A percentile compares a stretch with the other conserved stretches of the same genome.
These are phyloP conservation scores for Rubia tinctorum DNA, from an alignment of 305 asterid species.

Conservation along the genomic window DNA sequence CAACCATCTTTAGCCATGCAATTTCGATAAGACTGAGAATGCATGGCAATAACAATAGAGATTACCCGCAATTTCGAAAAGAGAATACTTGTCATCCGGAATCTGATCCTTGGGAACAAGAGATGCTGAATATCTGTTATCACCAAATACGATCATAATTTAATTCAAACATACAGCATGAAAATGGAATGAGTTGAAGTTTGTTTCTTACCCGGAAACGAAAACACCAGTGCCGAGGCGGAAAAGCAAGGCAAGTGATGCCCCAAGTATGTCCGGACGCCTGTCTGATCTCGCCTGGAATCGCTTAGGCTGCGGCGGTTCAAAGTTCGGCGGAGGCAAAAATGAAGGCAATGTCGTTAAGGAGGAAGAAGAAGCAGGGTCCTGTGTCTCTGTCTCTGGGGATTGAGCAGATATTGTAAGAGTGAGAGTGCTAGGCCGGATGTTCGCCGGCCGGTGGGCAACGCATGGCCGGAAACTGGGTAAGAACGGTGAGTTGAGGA, in stretches of 20 bases:
- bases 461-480: slow-evolving; percentile 51
- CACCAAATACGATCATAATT: background rate
- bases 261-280: slow-evolving; percentile 65
- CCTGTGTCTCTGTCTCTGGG: slow-evolving; percentile 34
- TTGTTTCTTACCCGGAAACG: slow-evolving; percentile 62
- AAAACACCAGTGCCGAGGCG: slow-evolving; percentile 79
- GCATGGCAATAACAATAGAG: background rate
- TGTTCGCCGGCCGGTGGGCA: slow-evolving; percentile 21
- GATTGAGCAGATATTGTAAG: slow-evolving; percentile 45
- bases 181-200: background rate
- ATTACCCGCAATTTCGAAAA: slow-evolving; percentile 68
- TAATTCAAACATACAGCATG: background rate
- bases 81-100: slow-evolving; percentile 74
- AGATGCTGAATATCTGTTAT: slow-evolving; percentile 69
- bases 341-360: slow-evolving; percentile 29
- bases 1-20: background rate
- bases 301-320: slow-evolving; percentile 77
- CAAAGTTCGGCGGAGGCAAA: slow-evolving; percentile 73
- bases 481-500: slow-evolving; percentile 40
- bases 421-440: slow-evolving; percentile 19
- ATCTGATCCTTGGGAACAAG: slow-evolving; percentile 63
- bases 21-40: background rate
- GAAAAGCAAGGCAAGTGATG: slow-evolving; percentile 76
- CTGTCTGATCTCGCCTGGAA: slow-evolving; percentile 74
- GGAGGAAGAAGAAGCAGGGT: slow-evolving; percentile 6